Evolutionary conservation across 2,329 filamentous ascomycete genomes (phyloP).

Genomic region (Ophiostoma novo-ulmi): DNA sequence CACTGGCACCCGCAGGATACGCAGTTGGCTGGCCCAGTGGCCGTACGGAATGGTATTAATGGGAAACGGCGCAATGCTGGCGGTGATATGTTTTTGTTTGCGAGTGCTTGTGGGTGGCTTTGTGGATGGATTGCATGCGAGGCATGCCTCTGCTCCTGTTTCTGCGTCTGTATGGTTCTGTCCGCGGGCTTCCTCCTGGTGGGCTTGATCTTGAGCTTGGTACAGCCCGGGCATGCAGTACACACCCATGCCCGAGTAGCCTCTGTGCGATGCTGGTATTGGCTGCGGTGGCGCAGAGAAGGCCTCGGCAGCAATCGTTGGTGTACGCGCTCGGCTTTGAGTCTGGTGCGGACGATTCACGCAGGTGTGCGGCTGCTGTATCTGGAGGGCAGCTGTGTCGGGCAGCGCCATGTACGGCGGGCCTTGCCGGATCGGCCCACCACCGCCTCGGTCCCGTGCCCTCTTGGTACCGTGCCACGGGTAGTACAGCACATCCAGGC

Average conservation of each 20-base stretch:
- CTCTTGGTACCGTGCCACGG: slow-evolving; percentile 23
- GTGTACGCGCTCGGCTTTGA: neutral
- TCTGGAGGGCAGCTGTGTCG: neutral
- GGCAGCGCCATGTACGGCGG: neutral
- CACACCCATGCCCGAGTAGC: neutral
- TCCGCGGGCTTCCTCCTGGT: neutral
- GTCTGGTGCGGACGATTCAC: neutral
- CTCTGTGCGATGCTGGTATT: neutral
- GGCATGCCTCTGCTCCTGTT: neutral
- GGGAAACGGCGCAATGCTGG: neutral
- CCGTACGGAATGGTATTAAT: slow-evolving; percentile 15
- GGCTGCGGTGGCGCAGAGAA: neutral
- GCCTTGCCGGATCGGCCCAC: neutral
- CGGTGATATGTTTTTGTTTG: neutral
- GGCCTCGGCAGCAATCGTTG: neutral
- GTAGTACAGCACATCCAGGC: slow-evolving; percentile 24
- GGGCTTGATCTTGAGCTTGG: neutral
- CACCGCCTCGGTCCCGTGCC: neutral
- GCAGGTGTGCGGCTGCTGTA: neutral
- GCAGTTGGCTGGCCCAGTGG: slow-evolving; percentile 24
- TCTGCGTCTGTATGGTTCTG: neutral
- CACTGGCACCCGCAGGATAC: slow-evolving; percentile 15
- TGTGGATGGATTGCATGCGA: neutral
- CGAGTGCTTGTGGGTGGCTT: neutral
- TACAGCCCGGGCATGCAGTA: neutral